Conservation (phyloP, 345 rosid genomes). For the Salix viminalis region DNA sequence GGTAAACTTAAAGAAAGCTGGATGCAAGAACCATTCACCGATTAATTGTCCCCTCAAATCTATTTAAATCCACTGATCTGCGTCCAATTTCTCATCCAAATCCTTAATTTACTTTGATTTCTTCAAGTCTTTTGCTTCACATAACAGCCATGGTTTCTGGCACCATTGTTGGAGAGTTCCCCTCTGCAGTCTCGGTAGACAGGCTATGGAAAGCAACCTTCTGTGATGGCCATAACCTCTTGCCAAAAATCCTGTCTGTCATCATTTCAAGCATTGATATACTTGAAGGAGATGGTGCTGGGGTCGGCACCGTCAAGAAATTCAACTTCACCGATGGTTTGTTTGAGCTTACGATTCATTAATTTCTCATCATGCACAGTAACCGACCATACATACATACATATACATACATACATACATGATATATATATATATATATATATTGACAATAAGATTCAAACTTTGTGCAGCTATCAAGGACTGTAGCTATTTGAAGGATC, state of each 20-base stretch:
- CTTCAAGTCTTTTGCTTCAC: too few species aligned
- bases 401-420: too few species aligned
- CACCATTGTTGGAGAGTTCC: not conserved
- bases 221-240: not conserved
- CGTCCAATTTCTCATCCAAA: too few species aligned
- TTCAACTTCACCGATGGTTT: conserved; percentile 1
- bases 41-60: not conserved
- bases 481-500: too few species aligned
- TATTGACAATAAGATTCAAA: too few species aligned
- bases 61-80: not conserved
- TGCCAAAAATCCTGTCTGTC: not conserved
- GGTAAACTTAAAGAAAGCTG: not conserved
- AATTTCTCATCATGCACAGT: too few species aligned
- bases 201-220: not conserved
- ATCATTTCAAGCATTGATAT: not conserved
- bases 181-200: not conserved
- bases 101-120: too few species aligned
- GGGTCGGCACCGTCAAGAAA: not conserved
- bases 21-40: not conserved
- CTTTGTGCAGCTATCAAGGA: too few species aligned
- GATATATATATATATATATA: too few species aligned
- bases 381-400: too few species aligned
- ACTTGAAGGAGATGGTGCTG: not conserved
- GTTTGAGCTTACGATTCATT: too few species aligned
- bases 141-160: too few species aligned